These are phyloP conservation scores for Collybia mongolica DNA, from an alignment of 768 basidiomycete genomes.

Conservation along the genomic window DNA sequence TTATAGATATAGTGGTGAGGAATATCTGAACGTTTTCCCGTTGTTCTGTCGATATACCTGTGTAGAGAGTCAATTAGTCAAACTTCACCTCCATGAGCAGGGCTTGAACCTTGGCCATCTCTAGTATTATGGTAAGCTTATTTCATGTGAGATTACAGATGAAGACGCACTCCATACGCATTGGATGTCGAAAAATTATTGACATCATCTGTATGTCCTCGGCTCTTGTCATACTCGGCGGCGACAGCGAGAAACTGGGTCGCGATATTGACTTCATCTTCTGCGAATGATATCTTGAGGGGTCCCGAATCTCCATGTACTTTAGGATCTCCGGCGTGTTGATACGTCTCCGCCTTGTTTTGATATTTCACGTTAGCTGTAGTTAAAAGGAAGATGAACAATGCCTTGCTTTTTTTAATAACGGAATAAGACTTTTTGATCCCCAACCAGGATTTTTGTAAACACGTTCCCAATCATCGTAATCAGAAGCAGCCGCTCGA, in stretches of 20 bases:
- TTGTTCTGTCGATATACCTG: constrained; percentile 54
- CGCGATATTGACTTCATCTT: constrained; percentile 35
- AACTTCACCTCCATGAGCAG: not conserved
- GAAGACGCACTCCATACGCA: constrained; percentile 45
- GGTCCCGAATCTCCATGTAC: constrained; percentile 53
- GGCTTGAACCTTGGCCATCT: constrained; percentile 52
- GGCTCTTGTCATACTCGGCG: constrained; percentile 44
- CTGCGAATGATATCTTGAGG: constrained; percentile 44
- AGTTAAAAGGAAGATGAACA: not conserved
- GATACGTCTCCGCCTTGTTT: constrained; percentile 39
- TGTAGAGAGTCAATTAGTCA: not conserved
- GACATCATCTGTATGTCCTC: constrained; percentile 40
- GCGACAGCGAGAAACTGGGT: constrained; percentile 48
- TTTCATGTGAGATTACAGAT: not conserved
- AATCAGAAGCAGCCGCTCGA: constrained; percentile 61
- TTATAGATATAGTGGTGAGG: constrained; percentile 54
- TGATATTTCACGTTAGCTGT: not conserved
- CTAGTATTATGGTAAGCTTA: constrained; percentile 24
- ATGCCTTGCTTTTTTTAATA: constrained; percentile 49
- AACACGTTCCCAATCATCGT: constrained; percentile 57
- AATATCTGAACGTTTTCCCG: constrained; percentile 56
- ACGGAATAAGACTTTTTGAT: constrained; percentile 52
- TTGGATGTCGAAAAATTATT: constrained; percentile 45
- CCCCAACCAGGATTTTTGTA: constrained; percentile 62
- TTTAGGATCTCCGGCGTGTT: constrained; percentile 19